phyloP scores from a whole-genome alignment of 768 basidiomycete genomes.

The Phylloporus sp. region DNA sequence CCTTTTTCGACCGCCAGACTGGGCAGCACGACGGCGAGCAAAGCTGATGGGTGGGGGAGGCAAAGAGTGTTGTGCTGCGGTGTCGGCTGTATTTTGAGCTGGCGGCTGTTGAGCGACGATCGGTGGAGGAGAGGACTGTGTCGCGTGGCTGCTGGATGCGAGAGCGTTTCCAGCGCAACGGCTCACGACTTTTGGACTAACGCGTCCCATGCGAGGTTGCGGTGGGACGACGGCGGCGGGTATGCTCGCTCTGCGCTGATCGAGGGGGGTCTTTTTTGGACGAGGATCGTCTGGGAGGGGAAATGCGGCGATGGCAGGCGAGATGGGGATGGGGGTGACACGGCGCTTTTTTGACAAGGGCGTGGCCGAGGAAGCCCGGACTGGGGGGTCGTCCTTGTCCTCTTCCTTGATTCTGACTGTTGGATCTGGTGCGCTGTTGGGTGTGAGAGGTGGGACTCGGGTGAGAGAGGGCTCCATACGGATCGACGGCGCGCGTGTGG shows the following conservation, averaged over 20 bases:
- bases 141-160: constrained; percentile 23
- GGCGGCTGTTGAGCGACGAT: constrained; percentile 23
- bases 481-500: constrained; percentile 31
- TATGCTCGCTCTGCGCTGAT: constrained; percentile 62
- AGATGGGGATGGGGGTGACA: constrained; percentile 62
- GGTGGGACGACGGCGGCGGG: constrained; percentile 37
- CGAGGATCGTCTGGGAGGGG: constrained; percentile 57
- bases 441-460: constrained; percentile 19
- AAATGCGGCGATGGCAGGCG: constrained; percentile 62
- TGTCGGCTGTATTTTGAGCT: constrained; percentile 16
- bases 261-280: constrained; percentile 65
- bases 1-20: constrained; percentile 53
- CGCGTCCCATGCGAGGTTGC: constrained; percentile 34
- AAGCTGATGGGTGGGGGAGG: constrained; percentile 74
- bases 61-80: constrained; percentile 36
- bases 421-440: constrained; percentile 33
- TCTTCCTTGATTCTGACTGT: constrained; percentile 59
- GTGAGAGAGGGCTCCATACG: constrained; percentile 36
- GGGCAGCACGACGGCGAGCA: constrained; percentile 65
- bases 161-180: constrained; percentile 26
- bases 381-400: constrained; percentile 45
- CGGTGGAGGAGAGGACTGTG: constrained; percentile 20
- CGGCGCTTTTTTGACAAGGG: constrained; percentile 59
- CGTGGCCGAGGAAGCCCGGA: constrained; percentile 31
- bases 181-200: constrained; percentile 30